phyloP scores from a whole-genome alignment of 139 green algal species.

The Coccomyxa sp. region DNA sequence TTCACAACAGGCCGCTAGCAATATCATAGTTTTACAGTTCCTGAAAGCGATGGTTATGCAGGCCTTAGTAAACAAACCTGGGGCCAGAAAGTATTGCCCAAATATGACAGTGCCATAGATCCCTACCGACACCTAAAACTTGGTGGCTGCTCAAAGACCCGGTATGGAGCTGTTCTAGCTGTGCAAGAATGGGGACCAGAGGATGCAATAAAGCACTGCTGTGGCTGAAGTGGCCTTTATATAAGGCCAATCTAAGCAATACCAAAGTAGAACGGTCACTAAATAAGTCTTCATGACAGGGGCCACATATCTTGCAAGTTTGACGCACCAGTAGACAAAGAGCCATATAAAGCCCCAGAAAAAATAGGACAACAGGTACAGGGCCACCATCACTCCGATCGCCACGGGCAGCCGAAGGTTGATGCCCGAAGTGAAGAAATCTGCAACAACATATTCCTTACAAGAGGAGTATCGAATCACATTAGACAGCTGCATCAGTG shows the following conservation, averaged over 20 bases:
- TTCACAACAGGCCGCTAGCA: no score
- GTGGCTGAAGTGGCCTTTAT: no score
- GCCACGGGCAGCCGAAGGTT: constrained; percentile 31
- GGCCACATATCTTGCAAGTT: neutral
- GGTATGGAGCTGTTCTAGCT: no score
- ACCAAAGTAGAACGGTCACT: no score
- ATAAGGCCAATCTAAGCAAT: no score
- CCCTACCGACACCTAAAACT: neutral
- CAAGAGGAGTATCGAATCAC: no score
- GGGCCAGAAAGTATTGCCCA: neutral
- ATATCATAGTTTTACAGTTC: no score
- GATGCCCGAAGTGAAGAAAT: constrained; percentile 57
- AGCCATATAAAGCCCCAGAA: constrained; percentile 21
- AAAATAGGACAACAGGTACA: constrained; percentile 26
- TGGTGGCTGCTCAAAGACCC: neutral
- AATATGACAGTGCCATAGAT: neutral
- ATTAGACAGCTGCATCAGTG: neutral
- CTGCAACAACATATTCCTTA: constrained; percentile 12
- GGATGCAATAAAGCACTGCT: no score
- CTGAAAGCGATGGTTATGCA: no score
- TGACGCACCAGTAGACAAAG: constrained; percentile 9
- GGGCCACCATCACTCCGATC: constrained; percentile 15
- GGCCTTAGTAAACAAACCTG: no score
- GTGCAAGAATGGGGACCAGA: no score
- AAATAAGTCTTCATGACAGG: no score